A percentile compares a stretch with the other conserved stretches of the same genome.
Conservation (phyloP, 139 green algal species). For the Limnomonas spitsbergensis region DNA sequence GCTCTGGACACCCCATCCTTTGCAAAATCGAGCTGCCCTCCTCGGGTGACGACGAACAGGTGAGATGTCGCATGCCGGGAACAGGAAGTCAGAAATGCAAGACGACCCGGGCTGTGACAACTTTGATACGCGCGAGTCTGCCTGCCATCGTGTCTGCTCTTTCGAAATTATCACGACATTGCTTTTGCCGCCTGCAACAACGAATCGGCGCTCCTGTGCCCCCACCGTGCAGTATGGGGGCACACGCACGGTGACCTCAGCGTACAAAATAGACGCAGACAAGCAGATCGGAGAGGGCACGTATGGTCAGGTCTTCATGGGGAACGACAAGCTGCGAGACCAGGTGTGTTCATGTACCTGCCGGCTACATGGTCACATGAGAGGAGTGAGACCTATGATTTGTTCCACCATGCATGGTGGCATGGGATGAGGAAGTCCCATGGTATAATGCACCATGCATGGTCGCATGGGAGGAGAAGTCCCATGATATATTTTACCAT, state of each 20-base stretch:
- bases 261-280: constrained; percentile 55
- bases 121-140: too few relatives aligned
- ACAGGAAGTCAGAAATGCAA: not conserved
- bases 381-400: not conserved
- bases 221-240: constrained; percentile 48
- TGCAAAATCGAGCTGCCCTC: constrained; percentile 61
- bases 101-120: too few relatives aligned
- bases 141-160: too few relatives aligned
- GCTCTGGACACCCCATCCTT: too few relatives aligned
- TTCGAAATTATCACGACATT: too few relatives aligned
- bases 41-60: constrained; percentile 15
- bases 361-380: too few relatives aligned
- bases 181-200: too few relatives aligned
- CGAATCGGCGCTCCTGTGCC: too few relatives aligned
- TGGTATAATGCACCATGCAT: too few relatives aligned
- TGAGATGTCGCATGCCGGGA: not conserved
- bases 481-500: too few relatives aligned
- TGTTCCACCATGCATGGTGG: not conserved
- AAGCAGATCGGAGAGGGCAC: constrained; percentile 83
- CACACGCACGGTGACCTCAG: constrained; percentile 61
- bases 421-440: not conserved
- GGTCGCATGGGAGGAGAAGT: too few relatives aligned
- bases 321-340: constrained; percentile 33
- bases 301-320: constrained; percentile 65
- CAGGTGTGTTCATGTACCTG: constrained; percentile 16